Percentiles rank a stretch among this genome's conserved stretches.
phyloP scores from a whole-genome alignment of 371 early-diverging fungal genomes.

The Rhizopus stolonifer region DNA sequence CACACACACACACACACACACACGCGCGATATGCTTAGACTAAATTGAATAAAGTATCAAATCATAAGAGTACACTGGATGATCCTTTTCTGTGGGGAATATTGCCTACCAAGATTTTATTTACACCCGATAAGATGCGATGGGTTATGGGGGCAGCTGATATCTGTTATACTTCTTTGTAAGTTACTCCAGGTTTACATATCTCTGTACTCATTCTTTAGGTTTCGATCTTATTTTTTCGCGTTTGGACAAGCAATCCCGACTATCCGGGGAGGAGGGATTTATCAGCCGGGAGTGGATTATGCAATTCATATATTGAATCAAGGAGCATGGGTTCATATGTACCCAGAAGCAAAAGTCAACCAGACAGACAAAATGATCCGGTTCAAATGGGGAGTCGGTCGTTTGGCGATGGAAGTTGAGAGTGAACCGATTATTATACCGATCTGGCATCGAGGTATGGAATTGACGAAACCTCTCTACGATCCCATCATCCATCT shows the following conservation, averaged over 20 bases:
- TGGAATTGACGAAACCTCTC: constrained; percentile 55
- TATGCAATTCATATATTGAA: constrained; percentile 57
- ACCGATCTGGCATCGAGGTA: constrained; percentile 70
- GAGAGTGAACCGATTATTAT: constrained; percentile 63
- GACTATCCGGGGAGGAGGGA: constrained; percentile 79
- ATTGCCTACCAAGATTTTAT: constrained; percentile 54
- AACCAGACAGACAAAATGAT: constrained; percentile 64
- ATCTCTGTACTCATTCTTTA: constrained; percentile 16
- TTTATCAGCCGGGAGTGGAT: constrained; percentile 85
- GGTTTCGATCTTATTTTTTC: constrained; percentile 68
- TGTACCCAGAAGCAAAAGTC: constrained; percentile 84
- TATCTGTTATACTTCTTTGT: constrained; percentile 75
- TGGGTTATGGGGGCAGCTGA: constrained; percentile 89
- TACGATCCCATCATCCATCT: constrained; percentile 34
- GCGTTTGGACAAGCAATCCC: constrained; percentile 80
- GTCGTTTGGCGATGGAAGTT: constrained; percentile 79
- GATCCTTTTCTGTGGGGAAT: constrained; percentile 86
- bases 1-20: no score
- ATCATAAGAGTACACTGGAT: constrained; percentile 63
- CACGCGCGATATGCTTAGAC: no score
- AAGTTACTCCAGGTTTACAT: constrained; percentile 15
- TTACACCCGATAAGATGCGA: constrained; percentile 58
- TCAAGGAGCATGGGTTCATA: constrained; percentile 62
- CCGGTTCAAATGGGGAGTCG: constrained; percentile 89
- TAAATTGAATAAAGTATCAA: constrained; percentile 38